phyloP scores from a whole-genome alignment of 257 asterid genomes.

The Prunella vulgaris region DNA sequence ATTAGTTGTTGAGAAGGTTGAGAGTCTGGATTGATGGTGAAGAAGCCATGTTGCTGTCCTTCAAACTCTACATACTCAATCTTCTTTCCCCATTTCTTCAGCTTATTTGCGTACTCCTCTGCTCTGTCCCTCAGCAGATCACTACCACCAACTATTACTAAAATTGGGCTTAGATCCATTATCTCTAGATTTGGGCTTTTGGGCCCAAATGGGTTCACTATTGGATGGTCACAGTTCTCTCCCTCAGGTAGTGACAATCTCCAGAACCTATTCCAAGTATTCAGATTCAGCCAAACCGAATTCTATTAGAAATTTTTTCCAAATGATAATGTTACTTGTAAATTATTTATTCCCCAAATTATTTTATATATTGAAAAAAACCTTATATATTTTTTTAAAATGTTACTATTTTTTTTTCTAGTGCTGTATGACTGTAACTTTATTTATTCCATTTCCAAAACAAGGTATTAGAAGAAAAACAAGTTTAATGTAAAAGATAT shows the following conservation, averaged over 20 bases:
- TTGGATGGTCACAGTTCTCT: constrained; percentile 56
- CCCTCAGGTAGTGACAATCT: constrained; percentile 57
- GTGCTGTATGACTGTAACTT: too few species aligned
- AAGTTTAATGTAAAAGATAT: too few species aligned
- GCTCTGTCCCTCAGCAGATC: constrained; percentile 68
- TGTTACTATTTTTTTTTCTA: too few species aligned
- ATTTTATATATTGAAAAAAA: too few species aligned
- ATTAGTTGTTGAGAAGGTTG: constrained; percentile 40
- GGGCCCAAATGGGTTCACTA: constrained; percentile 71
- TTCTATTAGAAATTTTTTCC: not conserved
- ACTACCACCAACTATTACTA: constrained; percentile 50
- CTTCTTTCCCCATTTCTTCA: constrained; percentile 50
- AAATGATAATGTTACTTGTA: not conserved
- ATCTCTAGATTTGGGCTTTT: constrained; percentile 36
- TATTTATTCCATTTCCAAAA: too few species aligned
- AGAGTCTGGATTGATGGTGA: constrained; percentile 53
- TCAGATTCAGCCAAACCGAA: not conserved
- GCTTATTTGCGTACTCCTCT: constrained; percentile 37
- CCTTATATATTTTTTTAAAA: too few species aligned
- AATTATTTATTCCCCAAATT: too few species aligned
- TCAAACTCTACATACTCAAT: constrained; percentile 64
- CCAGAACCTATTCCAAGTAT: constrained; percentile 48
- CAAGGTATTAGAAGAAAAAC: too few species aligned
- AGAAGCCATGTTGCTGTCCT: constrained; percentile 79
- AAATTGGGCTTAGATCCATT: constrained; percentile 47